Evolutionary conservation across 148 eudicot species (phyloP), one percentile per base, ranked within the genome.

Genomic region (Rhododendron williamsianum): DNA sequence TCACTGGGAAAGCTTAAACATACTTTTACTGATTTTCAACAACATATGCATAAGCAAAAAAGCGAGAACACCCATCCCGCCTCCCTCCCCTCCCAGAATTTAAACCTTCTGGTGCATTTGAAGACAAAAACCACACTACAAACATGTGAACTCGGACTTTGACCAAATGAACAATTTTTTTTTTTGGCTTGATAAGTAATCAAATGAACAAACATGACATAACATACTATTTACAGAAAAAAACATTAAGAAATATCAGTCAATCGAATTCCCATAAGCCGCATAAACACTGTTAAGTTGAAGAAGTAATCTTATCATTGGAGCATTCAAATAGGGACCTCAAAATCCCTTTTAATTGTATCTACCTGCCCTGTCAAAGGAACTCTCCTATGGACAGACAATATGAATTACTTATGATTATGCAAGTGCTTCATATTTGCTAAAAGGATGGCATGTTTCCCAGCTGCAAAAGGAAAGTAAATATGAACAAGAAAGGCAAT

Each of bases 391-490:
- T 35, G 21, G 23, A 41, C 7, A 13, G 9, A 16, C 21, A 33
- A 33, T 2, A 73, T 6, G 4, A 33, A 33, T 35, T 9, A 33
- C 78, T 30, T 8, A 76, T 2, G 49, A 21, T 76, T 76, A 38
- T 6, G 25, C 49, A 76, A 76, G 10, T 36, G 8, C n/a, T 76
- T 73, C 45, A 16, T 16, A 73, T 21, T 27, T 35, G 78, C 41
- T 33, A 35, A 73, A 35, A 73, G 35, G 41, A 73, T 73, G 45
- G 78, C 43, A 73, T 43, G 36, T 15, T 77, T 78, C 58, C 25
- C 41, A 49, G 16, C 65, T 51, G 82, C 82, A 80, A 49, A 49
- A 48, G 9, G 54, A 78, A 78, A 78, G 56, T 46, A 78, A 78
- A 45, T 9, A 46, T 35, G 35, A 78, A 78, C 15, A 78, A 78